phyloP scores from a whole-genome alignment of 2,329 filamentous ascomycete species.

The Alternaria brassicicola region DNA sequence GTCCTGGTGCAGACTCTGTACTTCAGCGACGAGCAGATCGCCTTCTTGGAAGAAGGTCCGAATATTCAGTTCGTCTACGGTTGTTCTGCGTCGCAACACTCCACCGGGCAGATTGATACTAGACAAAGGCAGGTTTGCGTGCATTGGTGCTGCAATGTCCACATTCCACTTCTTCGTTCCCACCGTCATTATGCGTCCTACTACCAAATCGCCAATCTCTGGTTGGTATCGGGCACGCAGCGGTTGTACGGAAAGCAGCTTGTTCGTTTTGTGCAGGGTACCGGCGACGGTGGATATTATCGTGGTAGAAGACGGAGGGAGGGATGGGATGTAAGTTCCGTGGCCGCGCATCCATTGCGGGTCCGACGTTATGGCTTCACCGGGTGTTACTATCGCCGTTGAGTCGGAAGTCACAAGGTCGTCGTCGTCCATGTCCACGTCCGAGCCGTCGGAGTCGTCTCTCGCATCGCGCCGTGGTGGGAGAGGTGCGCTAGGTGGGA shows the following conservation, averaged over 20 bases:
- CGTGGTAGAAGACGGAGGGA: slow-evolving; percentile 56
- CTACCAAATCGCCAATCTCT: slow-evolving; percentile 93
- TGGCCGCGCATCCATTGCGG: slow-evolving; percentile 99
- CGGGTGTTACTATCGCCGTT: slow-evolving; percentile 77
- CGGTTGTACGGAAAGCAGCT: slow-evolving; percentile 88
- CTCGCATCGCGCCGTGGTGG: slow-evolving; percentile 40
- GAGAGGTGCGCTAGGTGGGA: slow-evolving; percentile 55
- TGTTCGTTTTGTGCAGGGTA: slow-evolving; percentile 91
- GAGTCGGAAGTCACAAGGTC: slow-evolving; percentile 31
- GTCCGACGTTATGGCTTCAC: slow-evolving; percentile 85
- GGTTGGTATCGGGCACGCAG: slow-evolving; percentile 92
- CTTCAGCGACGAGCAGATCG: slow-evolving; percentile 91
- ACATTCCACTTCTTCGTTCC: slow-evolving; percentile 93
- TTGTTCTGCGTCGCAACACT: slow-evolving; percentile 87
- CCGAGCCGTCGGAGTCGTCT: slow-evolving; percentile 56
- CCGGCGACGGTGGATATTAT: slow-evolving; percentile 93
- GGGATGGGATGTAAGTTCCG: slow-evolving; percentile 77
- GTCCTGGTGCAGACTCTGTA: slow-evolving; percentile 86
- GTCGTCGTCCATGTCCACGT: slow-evolving; percentile 57
- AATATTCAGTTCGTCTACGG: slow-evolving; percentile 96
- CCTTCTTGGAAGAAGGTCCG: slow-evolving; percentile 96
- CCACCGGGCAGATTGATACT: slow-evolving; percentile 95
- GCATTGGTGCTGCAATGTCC: slow-evolving; percentile 85
- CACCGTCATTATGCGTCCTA: slow-evolving; percentile 94
- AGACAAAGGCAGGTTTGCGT: slow-evolving; percentile 82